Evolutionary conservation across 768 basidiomycete species (phyloP).

Genomic region (Hypsizygus marmoreus): DNA sequence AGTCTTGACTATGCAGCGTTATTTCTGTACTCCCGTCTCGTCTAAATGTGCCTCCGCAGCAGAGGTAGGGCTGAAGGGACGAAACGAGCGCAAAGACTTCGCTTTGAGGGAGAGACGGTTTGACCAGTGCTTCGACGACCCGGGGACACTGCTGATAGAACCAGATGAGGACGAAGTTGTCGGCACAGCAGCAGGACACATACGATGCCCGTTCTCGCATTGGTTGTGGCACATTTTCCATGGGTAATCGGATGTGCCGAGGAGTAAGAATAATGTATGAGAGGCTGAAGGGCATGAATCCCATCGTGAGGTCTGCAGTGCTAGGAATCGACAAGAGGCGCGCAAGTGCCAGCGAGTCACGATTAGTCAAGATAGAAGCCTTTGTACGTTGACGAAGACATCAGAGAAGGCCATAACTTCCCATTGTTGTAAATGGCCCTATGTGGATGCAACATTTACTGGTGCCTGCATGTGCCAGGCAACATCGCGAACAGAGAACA

Average conservation of each 20-base stretch:
- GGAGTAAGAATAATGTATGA: conserved; percentile 58
- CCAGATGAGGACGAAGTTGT: conserved; percentile 1
- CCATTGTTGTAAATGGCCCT: conserved; percentile 5
- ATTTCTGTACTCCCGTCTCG: background rate
- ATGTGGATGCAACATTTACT: too few species aligned
- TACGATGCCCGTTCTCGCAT: conserved; percentile 17
- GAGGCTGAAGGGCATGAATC: conserved; percentile 44
- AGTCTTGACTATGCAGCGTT: background rate
- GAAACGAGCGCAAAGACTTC: conserved; percentile 25
- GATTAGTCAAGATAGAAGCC: conserved; percentile 10
- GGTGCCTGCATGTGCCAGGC: too few species aligned
- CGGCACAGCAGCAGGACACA: conserved; percentile 1
- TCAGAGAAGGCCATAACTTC: conserved; percentile 2
- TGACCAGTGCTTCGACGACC: conserved; percentile 4
- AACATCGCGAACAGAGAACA: too few species aligned
- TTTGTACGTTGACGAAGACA: too few species aligned
- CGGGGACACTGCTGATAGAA: conserved; percentile 10
- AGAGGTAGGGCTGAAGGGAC: conserved; percentile 1
- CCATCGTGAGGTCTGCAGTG: conserved; percentile 11
- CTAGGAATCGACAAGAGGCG: background rate
- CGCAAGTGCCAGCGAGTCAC: background rate
- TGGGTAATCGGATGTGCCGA: conserved; percentile 51
- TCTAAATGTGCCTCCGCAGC: conserved; percentile 5
- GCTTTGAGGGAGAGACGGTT: conserved; percentile 24
- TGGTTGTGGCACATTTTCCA: conserved; percentile 21